These are phyloP conservation scores for Garcia nutans DNA, from an alignment of 345 rosid species.

Conservation along the genomic window DNA sequence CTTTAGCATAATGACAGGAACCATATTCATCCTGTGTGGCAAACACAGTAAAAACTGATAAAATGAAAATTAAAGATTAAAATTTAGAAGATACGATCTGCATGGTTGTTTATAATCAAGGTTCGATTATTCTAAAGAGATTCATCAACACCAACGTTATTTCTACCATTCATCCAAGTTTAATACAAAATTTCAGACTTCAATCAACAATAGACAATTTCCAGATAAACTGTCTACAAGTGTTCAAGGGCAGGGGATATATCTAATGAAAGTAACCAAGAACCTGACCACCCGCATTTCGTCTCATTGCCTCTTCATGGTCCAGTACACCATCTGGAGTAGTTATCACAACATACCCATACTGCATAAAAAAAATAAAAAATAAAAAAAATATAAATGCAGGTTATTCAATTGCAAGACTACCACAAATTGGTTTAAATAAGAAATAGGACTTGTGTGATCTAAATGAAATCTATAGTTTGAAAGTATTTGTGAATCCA, in stretches of 20 bases:
- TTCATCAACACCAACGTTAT: background rate
- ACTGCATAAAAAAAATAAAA: conserved; percentile 42
- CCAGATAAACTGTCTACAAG: background rate
- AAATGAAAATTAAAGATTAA: background rate
- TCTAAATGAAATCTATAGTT: no score
- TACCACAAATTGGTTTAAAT: no score
- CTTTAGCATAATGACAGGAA: background rate
- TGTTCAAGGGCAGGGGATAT: no score
- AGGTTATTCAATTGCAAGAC: background rate
- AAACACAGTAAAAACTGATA: background rate
- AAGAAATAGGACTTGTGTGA: no score
- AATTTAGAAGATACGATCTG: background rate
- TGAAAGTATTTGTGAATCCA: no score
- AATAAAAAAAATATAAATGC: background rate
- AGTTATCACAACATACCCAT: conserved; percentile 89
- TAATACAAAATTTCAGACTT: background rate
- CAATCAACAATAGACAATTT: background rate
- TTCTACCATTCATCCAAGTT: background rate
- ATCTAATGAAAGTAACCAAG: conserved; percentile 82
- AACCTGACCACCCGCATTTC: conserved; percentile 87
- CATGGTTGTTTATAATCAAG: no score
- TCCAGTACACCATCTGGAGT: conserved; percentile 95
- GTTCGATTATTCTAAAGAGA: background rate
- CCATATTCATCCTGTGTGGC: background rate
- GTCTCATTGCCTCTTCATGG: conserved; percentile 78